Percentiles rank a stretch among this genome's conserved stretches.
These are phyloP conservation scores for Eucalyptus sideroxylon DNA, from an alignment of 345 rosid species.

Conservation along the genomic window DNA sequence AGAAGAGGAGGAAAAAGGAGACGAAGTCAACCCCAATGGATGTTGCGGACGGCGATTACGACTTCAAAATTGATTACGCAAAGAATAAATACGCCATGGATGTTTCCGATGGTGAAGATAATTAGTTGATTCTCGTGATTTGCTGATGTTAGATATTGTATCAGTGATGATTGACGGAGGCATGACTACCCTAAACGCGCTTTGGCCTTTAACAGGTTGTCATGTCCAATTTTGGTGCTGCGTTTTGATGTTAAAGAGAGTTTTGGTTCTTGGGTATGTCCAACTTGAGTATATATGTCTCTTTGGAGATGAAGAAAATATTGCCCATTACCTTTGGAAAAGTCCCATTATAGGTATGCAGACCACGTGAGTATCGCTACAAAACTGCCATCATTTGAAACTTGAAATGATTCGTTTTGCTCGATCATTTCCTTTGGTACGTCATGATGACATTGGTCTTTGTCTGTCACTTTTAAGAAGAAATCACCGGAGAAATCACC, in stretches of 20 bases:
- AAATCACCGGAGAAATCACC: not conserved
- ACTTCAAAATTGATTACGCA: slow-evolving; percentile 70
- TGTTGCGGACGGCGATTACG: slow-evolving; percentile 51
- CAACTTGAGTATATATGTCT: not conserved
- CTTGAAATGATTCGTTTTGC: not conserved
- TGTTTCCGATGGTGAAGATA: slow-evolving; percentile 19
- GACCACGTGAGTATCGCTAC: not conserved
- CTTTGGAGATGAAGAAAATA: not conserved
- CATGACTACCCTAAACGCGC: not conserved
- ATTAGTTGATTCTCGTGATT: slow-evolving; percentile 7
- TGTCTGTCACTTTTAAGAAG: not conserved
- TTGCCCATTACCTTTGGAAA: not conserved
- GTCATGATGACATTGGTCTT: not conserved
- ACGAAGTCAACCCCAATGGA: slow-evolving; percentile 19
- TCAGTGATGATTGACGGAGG: not conserved
- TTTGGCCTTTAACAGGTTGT: not conserved
- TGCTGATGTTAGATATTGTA: slow-evolving; percentile 42
- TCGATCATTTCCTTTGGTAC: not conserved
- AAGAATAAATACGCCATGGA: slow-evolving; percentile 38
- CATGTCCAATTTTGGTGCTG: not conserved
- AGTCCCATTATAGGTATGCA: not conserved
- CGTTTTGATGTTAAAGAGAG: not conserved
- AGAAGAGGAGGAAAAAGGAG: slow-evolving; percentile 62
- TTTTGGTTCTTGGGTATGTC: not conserved
- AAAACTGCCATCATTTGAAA: not conserved